Base-by-base conservation (phyloP, 345 rosid species). In the Raphanus raphanistrum region DNA sequence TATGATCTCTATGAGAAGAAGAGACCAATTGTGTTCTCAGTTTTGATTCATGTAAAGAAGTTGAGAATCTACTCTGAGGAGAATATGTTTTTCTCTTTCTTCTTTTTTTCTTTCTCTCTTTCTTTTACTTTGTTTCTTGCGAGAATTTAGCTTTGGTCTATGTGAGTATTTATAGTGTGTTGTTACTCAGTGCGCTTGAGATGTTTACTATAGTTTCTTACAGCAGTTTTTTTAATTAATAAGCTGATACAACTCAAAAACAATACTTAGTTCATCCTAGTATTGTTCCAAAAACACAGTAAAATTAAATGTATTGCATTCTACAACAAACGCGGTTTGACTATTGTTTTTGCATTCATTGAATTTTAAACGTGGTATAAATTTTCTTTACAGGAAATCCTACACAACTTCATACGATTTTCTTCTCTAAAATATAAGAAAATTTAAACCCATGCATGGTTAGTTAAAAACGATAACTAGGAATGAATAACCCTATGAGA, bases 81-180 rank as follows among this genome's bases (percentile, higher is more conserved):
- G 70, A 70, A 52, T 52, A 36, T 76, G 64, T 62, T 70, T 63
- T 76, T 70, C 26, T 43, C 79, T 76, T 76, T 75, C 15, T 27
- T 61, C 74, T 69, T 45, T 61, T 12, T 35, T 12, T 12, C 74
- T 69, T 45, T 68, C 8, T 35, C 2, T 38, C 13, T 27, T 74
- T 55, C 41, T 43, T 75, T 70, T 70, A 45, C 76, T 70, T 77
- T 71, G 71, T 63, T 77, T 36, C 75, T 77, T 77, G 59, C 70
- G 60, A 63, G 50, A 54, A 55, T 4, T 27, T 77, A 77, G 80
- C 48, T 70, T 76, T 76, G 64, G 6, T 62, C 13, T 5, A 3
- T 55, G 60, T 38, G 58, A 64, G 71, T 64, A 63, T 77, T 54
- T 77, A 77, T 77, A 77, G 0, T 2, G 11, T 55, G 59, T 38